Conservation (phyloP, 352 stramenopile species). For the Halophytophthora polymorphica region DNA sequence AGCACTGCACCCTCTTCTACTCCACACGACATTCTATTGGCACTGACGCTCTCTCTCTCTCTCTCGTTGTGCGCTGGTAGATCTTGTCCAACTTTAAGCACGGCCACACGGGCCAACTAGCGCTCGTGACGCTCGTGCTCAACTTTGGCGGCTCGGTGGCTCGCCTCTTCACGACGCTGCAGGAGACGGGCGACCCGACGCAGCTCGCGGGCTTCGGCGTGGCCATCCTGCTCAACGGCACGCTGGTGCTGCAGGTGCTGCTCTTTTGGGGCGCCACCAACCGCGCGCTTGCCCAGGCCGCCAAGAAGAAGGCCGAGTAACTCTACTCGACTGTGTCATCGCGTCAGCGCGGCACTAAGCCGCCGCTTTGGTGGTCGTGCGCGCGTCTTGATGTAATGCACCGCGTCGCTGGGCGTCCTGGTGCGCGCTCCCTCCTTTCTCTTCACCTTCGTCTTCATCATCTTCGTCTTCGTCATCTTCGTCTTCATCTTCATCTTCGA, state of each 20-base stretch:
- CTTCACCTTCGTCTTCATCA: conserved; percentile 14
- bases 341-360: conserved; percentile 8
- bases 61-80: no score
- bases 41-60: no score
- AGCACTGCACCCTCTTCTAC: no score
- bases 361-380: conserved; percentile 17
- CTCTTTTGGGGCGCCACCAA: conserved; percentile 83
- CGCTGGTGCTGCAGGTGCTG: conserved; percentile 75
- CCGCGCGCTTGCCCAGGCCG: conserved; percentile 50
- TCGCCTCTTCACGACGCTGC: conserved; percentile 85
- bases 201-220: conserved; percentile 70
- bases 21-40: no score
- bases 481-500: conserved; percentile 20
- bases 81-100: conserved; percentile 88
- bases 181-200: conserved; percentile 80
- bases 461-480: conserved; percentile 33
- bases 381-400: conserved; percentile 20
- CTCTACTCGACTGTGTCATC: neutral
- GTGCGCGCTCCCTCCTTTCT: no score
- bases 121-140: conserved; percentile 80
- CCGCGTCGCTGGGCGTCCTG: conserved; percentile 26
- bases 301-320: conserved; percentile 77
- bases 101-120: conserved; percentile 86
- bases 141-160: conserved; percentile 81
- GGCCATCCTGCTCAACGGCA: conserved; percentile 71